Evolutionary conservation across 805 yeast genomes (phyloP), one percentile per base, ranked within the genome.

Genomic region (Clavispora phyllophila): DNA sequence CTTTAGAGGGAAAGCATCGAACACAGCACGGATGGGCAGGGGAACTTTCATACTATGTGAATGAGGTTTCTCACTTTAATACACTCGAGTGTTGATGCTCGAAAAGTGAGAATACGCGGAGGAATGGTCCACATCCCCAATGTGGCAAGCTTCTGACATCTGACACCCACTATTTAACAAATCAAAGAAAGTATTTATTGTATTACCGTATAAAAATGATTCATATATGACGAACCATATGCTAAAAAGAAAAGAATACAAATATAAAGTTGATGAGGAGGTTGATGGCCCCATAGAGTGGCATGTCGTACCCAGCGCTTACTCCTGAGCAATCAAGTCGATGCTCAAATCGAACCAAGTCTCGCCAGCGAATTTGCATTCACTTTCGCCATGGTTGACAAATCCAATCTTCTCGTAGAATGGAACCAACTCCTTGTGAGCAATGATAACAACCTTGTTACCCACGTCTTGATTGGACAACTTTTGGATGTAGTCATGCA

Each of bases 401-500:
- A 91, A 93, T 0, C 96, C 97, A 29, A 88, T 73, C 53, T 83
- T 78, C 55, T 80, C 82, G 66, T 91, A 91, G 62, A 90, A 90
- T 17, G 84, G 82, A 15, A 82, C 65, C 55, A 88, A 71, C 19
- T 73, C 68, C 37, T 79, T 75, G 56, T 86, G 88, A 24, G 89
- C 86, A 46, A 91, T 75, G 25, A 91, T 70, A 6, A 81, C 77
- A 39, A 91, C 81, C 55, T 79, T 76, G 53, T 81, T 86, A 36
- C 93, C 96, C 47, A 88, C 81, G 52, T 82, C 87, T 60, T 89
- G 95, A 60, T 88, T 88, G 38, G 87, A 79, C 62, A 91, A 69
- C 58, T 91, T 87, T 63, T 93, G 97, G 47, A 90, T 76, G 66
- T 87, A 93, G 65, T 91, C 99, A 53, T 85, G 88, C 55, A 91